Conservation (phyloP, 2,329 filamentous ascomycete species). For the Colletotrichum navitas region DNA sequence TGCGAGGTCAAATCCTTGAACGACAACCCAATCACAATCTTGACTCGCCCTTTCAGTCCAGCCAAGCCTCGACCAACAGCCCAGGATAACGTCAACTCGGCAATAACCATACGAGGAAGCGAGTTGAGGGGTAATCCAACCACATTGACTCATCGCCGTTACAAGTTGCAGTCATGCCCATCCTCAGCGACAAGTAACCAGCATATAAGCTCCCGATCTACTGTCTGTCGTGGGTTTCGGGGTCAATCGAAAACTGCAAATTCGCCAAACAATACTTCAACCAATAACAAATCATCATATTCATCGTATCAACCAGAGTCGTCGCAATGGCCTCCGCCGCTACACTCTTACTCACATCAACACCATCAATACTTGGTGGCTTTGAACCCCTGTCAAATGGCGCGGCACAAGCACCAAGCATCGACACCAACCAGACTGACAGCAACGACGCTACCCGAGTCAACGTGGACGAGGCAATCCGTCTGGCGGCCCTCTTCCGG, state of each 20-base stretch:
- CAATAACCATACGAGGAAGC: constrained; percentile 21
- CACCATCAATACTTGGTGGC: constrained; percentile 12
- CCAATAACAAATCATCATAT: neutral
- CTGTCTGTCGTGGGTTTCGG: neutral
- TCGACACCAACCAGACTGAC: constrained; percentile 4
- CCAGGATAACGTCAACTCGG: neutral
- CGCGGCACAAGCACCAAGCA: constrained; percentile 11
- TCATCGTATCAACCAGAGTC: neutral
- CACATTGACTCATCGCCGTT: constrained; percentile 19
- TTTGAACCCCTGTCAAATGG: constrained; percentile 10
- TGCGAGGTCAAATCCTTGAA: neutral
- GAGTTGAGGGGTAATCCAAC: constrained; percentile 5
- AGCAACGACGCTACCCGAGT: constrained; percentile 2
- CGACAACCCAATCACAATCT: neutral
- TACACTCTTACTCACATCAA: constrained; percentile 46
- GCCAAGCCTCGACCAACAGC: constrained; percentile 16
- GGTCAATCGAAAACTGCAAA: neutral
- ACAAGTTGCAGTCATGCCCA: neutral
- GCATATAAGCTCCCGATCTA: neutral
- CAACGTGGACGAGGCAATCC: constrained; percentile 45
- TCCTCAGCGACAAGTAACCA: neutral
- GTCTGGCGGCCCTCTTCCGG: constrained; percentile 49
- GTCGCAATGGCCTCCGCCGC: constrained; percentile 51
- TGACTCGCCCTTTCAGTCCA: constrained; percentile 20
- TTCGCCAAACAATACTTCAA: neutral